Evolutionary conservation across 2,329 filamentous ascomycete genomes (phyloP), one percentile per base, ranked within the genome.

Genomic region (Pleurostoma richardsiae): DNA sequence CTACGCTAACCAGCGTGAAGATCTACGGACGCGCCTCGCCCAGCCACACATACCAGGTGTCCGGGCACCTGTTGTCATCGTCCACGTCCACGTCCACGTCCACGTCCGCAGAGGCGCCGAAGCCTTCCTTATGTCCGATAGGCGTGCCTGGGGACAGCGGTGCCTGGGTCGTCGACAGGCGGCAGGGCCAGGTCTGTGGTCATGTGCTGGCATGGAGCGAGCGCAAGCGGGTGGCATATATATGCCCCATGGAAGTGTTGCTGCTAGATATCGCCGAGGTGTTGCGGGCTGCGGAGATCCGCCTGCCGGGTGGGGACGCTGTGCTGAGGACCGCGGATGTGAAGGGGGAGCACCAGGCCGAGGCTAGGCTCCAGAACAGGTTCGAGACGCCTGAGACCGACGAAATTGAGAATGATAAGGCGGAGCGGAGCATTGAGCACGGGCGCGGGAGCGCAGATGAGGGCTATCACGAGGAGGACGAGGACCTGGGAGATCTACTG

Each of bases 171-270:
- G 83, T 96, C 11, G 88, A 92, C 56, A 85, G 88, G 48, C 76
- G 78, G 5, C 76, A 83, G n/a, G 90, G 90, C 2, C 80, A 83
- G 36, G 82, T 96, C 3, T 94, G 89, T 56, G 92, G 92, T 0
- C 92, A 96, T 58, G 88, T 97, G 0, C 75, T 97, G 10, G 92
- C 92, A 0, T 95, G 87, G 83, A 92, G 86, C 55, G 80, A 83
- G 52, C 82, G 84, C 51, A 92, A 88, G 59, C 82, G 82, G 39
- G 84, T 90, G 4, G 90, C 90, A 0, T 97, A 96, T 63, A 94
- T 97, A 51, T 94, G 90, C 51, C 92, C 92, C 0, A 97, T 97
- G 92, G 88, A 96, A 48, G 78, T 96, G 3, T 70, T 96, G 10
- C 74, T 97, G 8, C 80, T 86, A 29, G 92, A 97, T 59, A 95